Evolutionary conservation across 345 rosid species (phyloP), one percentile per base, ranked within the genome.

Genomic region (Punica granatum): DNA sequence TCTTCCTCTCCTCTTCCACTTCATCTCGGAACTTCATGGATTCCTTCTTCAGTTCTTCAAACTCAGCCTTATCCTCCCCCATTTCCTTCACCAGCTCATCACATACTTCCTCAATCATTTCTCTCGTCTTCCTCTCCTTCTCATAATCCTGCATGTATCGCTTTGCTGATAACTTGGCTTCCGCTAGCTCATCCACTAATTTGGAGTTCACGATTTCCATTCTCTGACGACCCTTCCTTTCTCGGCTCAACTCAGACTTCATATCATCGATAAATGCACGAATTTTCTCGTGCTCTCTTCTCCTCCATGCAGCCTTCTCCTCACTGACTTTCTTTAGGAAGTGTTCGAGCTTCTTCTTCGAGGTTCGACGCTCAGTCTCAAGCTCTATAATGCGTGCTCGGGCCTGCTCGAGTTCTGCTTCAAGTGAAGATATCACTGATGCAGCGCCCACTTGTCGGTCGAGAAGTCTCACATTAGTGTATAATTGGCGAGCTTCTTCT

Each of bases 41-140:
- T 51, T 92, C 96, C 70, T 83, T 81, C 76, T 86, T 87, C 60
- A 89, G 42, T 67, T 77, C 81, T 73, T 92, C 96, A 53, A 84
- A 80, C 77, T 91, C 97, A 42, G 92, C 83, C 74, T 82, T 91
- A 60, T 91, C 96, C 70, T 87, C 92, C 51, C 85, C 86, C 60
- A 92, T 89, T 75, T 87, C 96, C 75, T 87, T 89, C 3, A 89
- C 94, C 33, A 92, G 92, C 81, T 92, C 98, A 1, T 92, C 89
- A 4, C 98, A 92, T 43, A 92, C 96, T 81, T 92, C 96, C 77
- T 92, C 98, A 7, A 87, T 80, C 71, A 91, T 60, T 74, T 76
- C 89, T 72, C 89, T 82, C 3, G 78, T 78, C 69, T 92, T 87
- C 41, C 90, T 86, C 82, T 92, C 98, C 64, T 84, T 87, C 70